Base-by-base conservation (phyloP, 2,329 filamentous ascomycete genomes). In the Fusarium continuum region DNA sequence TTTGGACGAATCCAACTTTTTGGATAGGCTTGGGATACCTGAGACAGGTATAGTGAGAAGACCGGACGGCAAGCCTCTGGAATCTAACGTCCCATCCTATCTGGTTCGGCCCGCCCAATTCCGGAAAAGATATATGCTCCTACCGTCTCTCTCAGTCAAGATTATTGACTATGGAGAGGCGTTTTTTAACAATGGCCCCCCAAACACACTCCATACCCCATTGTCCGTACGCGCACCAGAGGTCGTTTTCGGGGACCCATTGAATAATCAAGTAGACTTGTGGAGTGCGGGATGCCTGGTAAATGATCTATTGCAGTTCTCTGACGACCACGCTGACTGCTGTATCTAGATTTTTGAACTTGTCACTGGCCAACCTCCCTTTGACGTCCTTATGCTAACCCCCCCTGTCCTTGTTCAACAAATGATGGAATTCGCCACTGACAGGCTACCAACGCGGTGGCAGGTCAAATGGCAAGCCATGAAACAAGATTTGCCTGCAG, bases 151-250 rank as follows among this genome's bases (percentile, higher is more conserved):
- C 13, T 59, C 55, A 0, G 31, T 69, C 25, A 70, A 67, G 26
- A 64, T 70, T 1, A 62, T 70, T 29, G 69, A 71, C 26, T 70
- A 68, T 9, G 68, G 66, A 17, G 57, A 68, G 39, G 36, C 60
- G 2, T 69, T 70, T 34, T 60, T 64, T n/a, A 17, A 39, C 1
- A 22, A 19, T 0, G 35, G 55, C 4, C 8, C 47, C 0, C 64
- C 64, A 2, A 28, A 1, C 1, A 68, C 49, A 16, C 32, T 65
- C 1, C 49, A 63, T 19, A 70, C 66, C 2, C 61, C 69, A 8
- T 32, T 61, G 8, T 4, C 64, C 39, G 34, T 68, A 17, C 57
- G 64, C 1, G 53, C 66, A 14, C 64, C 69, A 25, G 69, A 71
- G 28, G 19, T 67, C 4, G n/a, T 70, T 11, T 69, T 71, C 16